A percentile compares a stretch with the other conserved stretches of the same genome.
Evolutionary conservation across 2,329 filamentous ascomycete genomes (phyloP).

Genomic region (Fusarium fracticaudum): DNA sequence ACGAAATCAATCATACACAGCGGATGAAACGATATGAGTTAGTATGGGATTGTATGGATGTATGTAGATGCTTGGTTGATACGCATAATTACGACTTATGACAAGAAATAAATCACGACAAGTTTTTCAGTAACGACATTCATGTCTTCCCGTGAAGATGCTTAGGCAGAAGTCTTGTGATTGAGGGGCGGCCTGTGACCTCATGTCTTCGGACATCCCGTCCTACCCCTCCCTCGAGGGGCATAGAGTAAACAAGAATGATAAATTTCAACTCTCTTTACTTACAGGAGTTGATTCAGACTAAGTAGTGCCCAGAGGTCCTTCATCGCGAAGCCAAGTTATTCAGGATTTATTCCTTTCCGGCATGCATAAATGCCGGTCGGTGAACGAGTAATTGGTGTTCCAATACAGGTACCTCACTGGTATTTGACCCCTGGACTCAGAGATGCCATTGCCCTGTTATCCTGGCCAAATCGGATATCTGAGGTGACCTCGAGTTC

Average conservation of each 20-base stretch:
- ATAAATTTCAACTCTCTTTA: neutral
- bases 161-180: neutral
- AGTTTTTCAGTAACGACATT: neutral
- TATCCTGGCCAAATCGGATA: neutral
- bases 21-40: constrained; percentile 13
- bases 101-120: constrained; percentile 28
- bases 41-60: constrained; percentile 20
- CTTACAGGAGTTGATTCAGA: neutral
- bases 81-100: constrained; percentile 33
- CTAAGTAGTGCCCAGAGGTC: neutral
- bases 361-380: neutral
- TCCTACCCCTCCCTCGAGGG: neutral
- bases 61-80: constrained; percentile 34
- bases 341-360: neutral
- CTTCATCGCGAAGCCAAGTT: neutral
- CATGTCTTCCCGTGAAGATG: neutral
- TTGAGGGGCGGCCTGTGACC: constrained; percentile 18
- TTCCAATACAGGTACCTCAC: neutral
- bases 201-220: constrained; percentile 18
- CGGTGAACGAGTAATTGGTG: neutral
- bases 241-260: neutral
- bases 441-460: neutral
- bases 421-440: neutral
- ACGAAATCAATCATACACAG: constrained; percentile 36
- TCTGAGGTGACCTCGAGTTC: neutral